Evolutionary conservation across 805 yeast species (phyloP), one percentile per base, ranked within the genome.

Genomic region (Cyberlindnera bimundalis): DNA sequence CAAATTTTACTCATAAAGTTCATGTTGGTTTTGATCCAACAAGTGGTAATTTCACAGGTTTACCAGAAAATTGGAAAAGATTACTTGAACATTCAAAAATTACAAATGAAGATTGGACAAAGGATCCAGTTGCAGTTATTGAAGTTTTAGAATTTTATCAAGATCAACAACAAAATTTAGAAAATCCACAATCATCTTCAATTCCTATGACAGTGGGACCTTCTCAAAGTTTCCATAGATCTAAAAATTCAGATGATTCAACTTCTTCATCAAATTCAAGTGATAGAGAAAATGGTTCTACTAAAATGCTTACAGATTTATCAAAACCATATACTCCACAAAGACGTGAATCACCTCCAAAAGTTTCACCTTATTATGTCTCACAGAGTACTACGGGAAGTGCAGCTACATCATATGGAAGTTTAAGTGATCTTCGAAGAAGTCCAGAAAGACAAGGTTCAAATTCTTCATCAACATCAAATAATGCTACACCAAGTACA

Each of bases 61-160:
- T 93, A 50, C 99, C 99, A 2, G 81, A 81, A 12, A 93, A 88
- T 51, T 93, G 99, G 99, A 91, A 88, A 50, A 76, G 81, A 50
- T 70, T 90, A 32, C 73, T 93, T 34, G 76, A 82, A 35, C 89
- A 89, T 17, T 85, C 93, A 41, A 91, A 96, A 40, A 89, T 93
- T 50, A 85, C 96, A 3, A 81, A 80, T 45, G 91, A 83, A 52
- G 99, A 93, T 57, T 93, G 90, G 75, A 79, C 84, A 56, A 86
- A 84, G 50, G 90, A 93, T 61, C 97, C 99, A 0, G 90, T 87
- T 55, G 98, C 96, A 0, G 96, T 93, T 16, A 84, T 85, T 66
- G 95, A 88, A 57, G 95, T 87, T 26, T 80, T 88, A 40, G 90
- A 86, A 38, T 88, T 88, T 57, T 87, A 87, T 44, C 73, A 68